A percentile compares a stretch with the other conserved stretches of the same genome.
Evolutionary conservation across 2,329 filamentous ascomycete genomes (phyloP).

Genomic region (Knoxdaviesia capensis): DNA sequence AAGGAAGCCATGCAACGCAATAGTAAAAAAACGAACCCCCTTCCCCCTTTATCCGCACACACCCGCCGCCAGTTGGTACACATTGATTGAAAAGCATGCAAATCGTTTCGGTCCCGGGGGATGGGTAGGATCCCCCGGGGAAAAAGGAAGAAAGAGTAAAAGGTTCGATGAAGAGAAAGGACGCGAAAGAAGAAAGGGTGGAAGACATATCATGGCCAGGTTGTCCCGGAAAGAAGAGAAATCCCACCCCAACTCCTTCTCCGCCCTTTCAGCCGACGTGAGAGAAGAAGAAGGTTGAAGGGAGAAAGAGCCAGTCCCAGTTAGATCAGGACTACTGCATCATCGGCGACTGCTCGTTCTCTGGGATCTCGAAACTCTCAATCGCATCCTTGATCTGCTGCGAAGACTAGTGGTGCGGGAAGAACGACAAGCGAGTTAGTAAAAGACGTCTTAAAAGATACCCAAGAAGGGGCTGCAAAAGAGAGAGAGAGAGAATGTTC

Average conservation of each 20-base stretch:
- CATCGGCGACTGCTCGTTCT: conserved; percentile 37
- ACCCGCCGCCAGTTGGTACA: no score
- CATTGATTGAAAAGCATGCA: no score
- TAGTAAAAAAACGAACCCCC: not conserved
- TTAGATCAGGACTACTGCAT: conserved; percentile 15
- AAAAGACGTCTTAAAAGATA: not conserved
- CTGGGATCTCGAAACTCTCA: conserved; percentile 65
- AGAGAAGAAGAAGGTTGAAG: no score
- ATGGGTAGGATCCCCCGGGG: no score
- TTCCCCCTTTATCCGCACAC: not conserved
- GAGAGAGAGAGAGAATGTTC: conserved; percentile 8
- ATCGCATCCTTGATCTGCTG: conserved; percentile 93
- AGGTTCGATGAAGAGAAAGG: no score
- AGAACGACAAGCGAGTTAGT: not conserved
- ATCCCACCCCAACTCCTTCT: no score
- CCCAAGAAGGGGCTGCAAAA: not conserved
- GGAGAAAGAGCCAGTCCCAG: not conserved
- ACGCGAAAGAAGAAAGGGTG: no score
- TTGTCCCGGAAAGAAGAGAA: not conserved
- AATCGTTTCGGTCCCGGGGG: no score
- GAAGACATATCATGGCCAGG: not conserved
- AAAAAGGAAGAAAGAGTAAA: no score
- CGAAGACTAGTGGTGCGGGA: conserved; percentile 41
- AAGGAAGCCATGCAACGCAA: not conserved
- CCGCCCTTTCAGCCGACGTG: no score